Base-by-base conservation (phyloP, 2,329 filamentous ascomycete species). In the Dothistroma septosporum region DNA sequence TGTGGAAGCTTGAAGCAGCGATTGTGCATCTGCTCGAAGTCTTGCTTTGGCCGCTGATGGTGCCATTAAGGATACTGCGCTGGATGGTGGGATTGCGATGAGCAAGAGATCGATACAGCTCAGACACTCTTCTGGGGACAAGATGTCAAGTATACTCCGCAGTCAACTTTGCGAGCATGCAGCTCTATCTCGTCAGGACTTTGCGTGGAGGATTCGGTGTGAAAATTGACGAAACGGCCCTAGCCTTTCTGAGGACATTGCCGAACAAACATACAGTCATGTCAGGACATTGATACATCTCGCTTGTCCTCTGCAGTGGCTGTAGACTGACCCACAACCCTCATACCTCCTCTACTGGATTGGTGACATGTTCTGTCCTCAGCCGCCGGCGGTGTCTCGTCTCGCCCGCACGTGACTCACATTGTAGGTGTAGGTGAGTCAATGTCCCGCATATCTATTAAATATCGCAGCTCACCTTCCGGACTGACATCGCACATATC, bases 1-100 rank as follows among this genome's bases (percentile, higher is more conserved):
- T 69, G 1, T 71, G 69, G 65, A 66, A 67, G 56, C 33, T 73
- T 1, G 64, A 64, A 7, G 64, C 61, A 12, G 70, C 69, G 37
- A 57, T 72, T 6, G 53, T 63, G 54, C 61, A 67, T 22, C 53
- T 70, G n/a, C 21, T 72, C 16, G 64, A 66, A 21, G 55, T 71
- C 10, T 35, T 72, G 46, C 50, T 72, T 1, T 74, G 70, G 69
- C 70, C 70, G 31, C 55, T 73, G n/a, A 57, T 60, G 33, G 64
- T 71, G 31, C 68, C 70, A 1, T 58, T 70, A 32, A 60, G 58
- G 55, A 37, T 73, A 35, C 19, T 70, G 33, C 65, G 63, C 49
- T 74, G 69, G 68, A 53, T 69, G 31, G 53, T 58, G 28, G 54
- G 63, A 11, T 21, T 47, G 24, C 55, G 56, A n/a, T 65, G 58